These are phyloP conservation scores for Nadsonia commutata DNA, from an alignment of 1,139 yeast species.

Conservation along the genomic window DNA sequence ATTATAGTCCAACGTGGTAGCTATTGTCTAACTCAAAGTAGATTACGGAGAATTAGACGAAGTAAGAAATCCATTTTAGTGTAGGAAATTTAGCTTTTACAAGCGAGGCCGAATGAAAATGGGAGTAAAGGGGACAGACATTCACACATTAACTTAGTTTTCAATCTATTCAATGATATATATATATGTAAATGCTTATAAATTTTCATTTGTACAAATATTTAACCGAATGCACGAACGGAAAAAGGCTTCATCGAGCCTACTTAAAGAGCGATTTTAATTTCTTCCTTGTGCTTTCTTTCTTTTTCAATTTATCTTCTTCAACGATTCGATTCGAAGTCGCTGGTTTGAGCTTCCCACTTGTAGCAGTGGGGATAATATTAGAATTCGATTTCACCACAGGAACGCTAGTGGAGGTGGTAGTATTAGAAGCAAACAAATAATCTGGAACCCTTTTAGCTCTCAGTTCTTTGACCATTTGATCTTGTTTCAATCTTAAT, in stretches of 20 bases:
- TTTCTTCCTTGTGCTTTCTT: not conserved
- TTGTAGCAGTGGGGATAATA: constrained; percentile 4
- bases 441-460: constrained; percentile 16
- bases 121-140: too few relatives aligned
- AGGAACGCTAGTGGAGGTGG: constrained; percentile 3
- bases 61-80: constrained; percentile 12
- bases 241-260: too few relatives aligned
- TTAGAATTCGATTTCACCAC: not conserved
- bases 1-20: constrained; percentile 65
- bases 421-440: constrained; percentile 17
- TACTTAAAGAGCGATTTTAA: not conserved
- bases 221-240: too few relatives aligned
- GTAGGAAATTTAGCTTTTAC: too few relatives aligned
- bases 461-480: not conserved
- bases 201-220: too few relatives aligned
- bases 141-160: too few relatives aligned
- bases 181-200: too few relatives aligned
- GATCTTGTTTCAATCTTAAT: constrained; percentile 13
- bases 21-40: constrained; percentile 67
- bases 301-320: constrained; percentile 8
- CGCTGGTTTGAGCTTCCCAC: constrained; percentile 1
- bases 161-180: too few relatives aligned
- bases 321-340: constrained; percentile 1
- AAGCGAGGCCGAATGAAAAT: too few relatives aligned
- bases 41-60: constrained; percentile 55